These are phyloP conservation scores for Fusarium denticulatum DNA, from an alignment of 2,329 filamentous ascomycete genomes.

Conservation along the genomic window DNA sequence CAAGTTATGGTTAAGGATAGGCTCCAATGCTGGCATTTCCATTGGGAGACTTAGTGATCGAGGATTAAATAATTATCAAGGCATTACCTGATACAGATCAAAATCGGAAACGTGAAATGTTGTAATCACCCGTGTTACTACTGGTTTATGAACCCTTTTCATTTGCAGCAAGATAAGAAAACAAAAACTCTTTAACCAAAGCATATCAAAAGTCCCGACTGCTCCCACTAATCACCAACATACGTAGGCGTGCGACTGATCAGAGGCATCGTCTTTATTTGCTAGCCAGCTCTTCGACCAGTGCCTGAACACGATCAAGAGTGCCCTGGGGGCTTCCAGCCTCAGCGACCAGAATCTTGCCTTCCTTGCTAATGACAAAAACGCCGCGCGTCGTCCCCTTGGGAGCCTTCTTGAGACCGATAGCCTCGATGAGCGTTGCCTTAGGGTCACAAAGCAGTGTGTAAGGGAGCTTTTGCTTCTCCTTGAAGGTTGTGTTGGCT, in stretches of 20 bases:
- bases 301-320: constrained; percentile 76
- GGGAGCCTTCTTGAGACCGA: constrained; percentile 88
- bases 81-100: background rate
- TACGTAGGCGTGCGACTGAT: background rate
- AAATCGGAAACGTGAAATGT: too few species aligned
- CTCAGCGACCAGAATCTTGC: constrained; percentile 80
- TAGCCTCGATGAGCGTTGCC: constrained; percentile 79
- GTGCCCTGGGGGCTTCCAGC: constrained; percentile 82
- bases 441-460: constrained; percentile 84
- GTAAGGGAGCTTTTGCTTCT: constrained; percentile 90
- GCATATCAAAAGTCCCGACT: background rate
- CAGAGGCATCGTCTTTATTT: constrained; percentile 17
- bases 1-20: too few species aligned
- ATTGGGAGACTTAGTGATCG: background rate
- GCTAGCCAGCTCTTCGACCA: constrained; percentile 63
- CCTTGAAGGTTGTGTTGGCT: constrained; percentile 91
- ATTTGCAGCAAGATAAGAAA: background rate
- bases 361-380: constrained; percentile 84
- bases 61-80: background rate
- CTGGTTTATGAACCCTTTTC: constrained; percentile 8
- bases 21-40: background rate
- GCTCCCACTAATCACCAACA: background rate
- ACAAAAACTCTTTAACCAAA: background rate
- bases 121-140: background rate
- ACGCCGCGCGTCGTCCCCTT: constrained; percentile 87